These are phyloP conservation scores for Pseudogymnoascus sp. DNA, from an alignment of 2,329 filamentous ascomycete species.

Conservation along the genomic window DNA sequence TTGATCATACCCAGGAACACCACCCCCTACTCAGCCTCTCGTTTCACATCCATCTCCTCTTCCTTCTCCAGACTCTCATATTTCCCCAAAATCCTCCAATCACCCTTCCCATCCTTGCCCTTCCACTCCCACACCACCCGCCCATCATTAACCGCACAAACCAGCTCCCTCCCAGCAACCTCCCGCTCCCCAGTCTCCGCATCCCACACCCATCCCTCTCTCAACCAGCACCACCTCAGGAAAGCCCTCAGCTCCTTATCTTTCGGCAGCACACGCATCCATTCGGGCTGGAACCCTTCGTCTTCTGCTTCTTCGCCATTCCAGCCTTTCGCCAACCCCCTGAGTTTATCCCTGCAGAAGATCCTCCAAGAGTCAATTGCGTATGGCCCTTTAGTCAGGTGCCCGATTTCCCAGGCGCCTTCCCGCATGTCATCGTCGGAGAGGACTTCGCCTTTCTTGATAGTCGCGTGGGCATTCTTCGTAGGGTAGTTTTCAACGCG, in stretches of 20 bases:
- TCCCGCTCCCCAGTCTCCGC: constrained; percentile 56
- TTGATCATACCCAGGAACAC: background rate
- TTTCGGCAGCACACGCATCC: constrained; percentile 73
- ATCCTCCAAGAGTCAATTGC: constrained; percentile 88
- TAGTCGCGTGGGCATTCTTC: constrained; percentile 39
- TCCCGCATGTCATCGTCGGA: constrained; percentile 32
- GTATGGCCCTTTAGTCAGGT: constrained; percentile 75
- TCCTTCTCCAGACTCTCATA: background rate
- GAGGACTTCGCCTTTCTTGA: constrained; percentile 39
- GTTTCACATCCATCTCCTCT: background rate
- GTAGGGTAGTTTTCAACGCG: constrained; percentile 47
- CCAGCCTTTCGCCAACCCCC: constrained; percentile 58
- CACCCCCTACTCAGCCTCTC: background rate
- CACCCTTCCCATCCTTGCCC: constrained; percentile 12
- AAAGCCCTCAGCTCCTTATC: constrained; percentile 89
- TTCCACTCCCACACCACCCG: constrained; percentile 36
- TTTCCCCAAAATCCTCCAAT: background rate
- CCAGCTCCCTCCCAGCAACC: constrained; percentile 44
- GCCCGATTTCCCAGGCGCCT: constrained; percentile 69
- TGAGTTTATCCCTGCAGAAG: constrained; percentile 74
- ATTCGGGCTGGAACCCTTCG: constrained; percentile 67
- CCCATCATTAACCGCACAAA: constrained; percentile 47
- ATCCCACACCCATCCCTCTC: constrained; percentile 78
- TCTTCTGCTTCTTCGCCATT: constrained; percentile 45
- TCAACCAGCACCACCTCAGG: constrained; percentile 85